Percentiles rank a stretch among this genome's conserved stretches.
phyloP scores from a whole-genome alignment of 2,329 filamentous ascomycete genomes.

The Hymenotorrendiella dingleyae region DNA sequence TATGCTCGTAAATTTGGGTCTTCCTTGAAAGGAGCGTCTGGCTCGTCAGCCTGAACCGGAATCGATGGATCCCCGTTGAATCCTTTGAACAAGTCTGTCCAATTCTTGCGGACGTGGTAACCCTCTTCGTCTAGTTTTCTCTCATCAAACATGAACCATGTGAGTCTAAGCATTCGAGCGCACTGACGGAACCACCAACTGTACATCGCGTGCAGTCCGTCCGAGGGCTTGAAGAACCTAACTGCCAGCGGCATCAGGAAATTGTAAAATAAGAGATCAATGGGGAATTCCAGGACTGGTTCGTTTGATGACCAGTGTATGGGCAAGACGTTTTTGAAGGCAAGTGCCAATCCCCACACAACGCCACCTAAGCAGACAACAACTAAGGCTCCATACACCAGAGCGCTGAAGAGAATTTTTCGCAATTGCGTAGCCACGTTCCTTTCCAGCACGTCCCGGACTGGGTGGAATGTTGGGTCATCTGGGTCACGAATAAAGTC shows the following conservation, averaged over 20 bases:
- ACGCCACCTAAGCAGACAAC: slow-evolving; percentile 91
- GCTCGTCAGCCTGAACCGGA: slow-evolving; percentile 12
- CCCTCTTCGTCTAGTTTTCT: slow-evolving; percentile 78
- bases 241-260: slow-evolving; percentile 88
- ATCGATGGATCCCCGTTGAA: slow-evolving; percentile 24
- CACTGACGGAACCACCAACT: slow-evolving; percentile 94
- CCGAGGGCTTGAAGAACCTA: slow-evolving; percentile 76
- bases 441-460: slow-evolving; percentile 91
- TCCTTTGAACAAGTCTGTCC: slow-evolving; percentile 49
- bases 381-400: slow-evolving; percentile 91
- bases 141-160: slow-evolving; percentile 89
- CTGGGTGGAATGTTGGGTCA: slow-evolving; percentile 95
- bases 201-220: slow-evolving; percentile 79
- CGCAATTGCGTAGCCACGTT: slow-evolving; percentile 87
- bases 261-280: slow-evolving; percentile 94
- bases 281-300: slow-evolving; percentile 87
- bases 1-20: slow-evolving; percentile 39
- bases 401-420: slow-evolving; percentile 92
- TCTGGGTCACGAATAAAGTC: slow-evolving; percentile 98
- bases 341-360: slow-evolving; percentile 77
- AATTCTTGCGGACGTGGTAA: slow-evolving; percentile 52
- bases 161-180: slow-evolving; percentile 72
- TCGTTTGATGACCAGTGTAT: slow-evolving; percentile 92
- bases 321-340: slow-evolving; percentile 68
- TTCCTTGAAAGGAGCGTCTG: slow-evolving; percentile 37